Conservation (phyloP, 805 yeast species). For the Starmera caribaea region DNA sequence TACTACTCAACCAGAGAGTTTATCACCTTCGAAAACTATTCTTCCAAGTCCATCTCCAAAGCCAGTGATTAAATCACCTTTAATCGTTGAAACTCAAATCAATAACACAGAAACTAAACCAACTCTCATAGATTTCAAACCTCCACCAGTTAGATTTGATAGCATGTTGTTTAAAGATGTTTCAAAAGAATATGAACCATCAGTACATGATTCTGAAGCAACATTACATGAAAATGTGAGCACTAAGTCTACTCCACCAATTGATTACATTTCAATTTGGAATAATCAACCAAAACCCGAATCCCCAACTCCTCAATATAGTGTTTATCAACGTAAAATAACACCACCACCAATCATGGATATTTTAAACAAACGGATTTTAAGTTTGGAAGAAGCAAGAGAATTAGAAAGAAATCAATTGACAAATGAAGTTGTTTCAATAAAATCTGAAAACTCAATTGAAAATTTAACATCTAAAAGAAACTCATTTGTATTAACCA, state of each 20-base stretch:
- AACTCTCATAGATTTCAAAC: background rate
- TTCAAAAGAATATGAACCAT: slow-evolving; percentile 7
- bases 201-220: slow-evolving; percentile 6
- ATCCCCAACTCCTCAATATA: slow-evolving; percentile 15
- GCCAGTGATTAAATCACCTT: no score
- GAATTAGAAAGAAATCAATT: slow-evolving; percentile 3
- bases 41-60: no score
- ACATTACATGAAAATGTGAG: background rate
- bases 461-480: background rate
- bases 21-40: no score
- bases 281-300: slow-evolving; percentile 20
- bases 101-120: slow-evolving; percentile 1
- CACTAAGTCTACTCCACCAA: slow-evolving; percentile 5
- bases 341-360: slow-evolving; percentile 12
- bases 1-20: no score
- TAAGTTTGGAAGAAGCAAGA: slow-evolving; percentile 6
- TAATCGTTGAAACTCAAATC: background rate
- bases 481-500: slow-evolving; percentile 14
- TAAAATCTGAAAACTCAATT: background rate
- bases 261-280: slow-evolving; percentile 19
- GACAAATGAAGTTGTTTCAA: slow-evolving; percentile 2
- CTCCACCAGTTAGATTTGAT: background rate
- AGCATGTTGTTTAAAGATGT: slow-evolving; percentile 2
- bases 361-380: slow-evolving; percentile 5
- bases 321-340: slow-evolving; percentile 6